A percentile compares a stretch with the other conserved stretches of the same genome.
phyloP scores from a whole-genome alignment of 2,329 filamentous ascomycete species.

The Phialophora macrospora region DNA sequence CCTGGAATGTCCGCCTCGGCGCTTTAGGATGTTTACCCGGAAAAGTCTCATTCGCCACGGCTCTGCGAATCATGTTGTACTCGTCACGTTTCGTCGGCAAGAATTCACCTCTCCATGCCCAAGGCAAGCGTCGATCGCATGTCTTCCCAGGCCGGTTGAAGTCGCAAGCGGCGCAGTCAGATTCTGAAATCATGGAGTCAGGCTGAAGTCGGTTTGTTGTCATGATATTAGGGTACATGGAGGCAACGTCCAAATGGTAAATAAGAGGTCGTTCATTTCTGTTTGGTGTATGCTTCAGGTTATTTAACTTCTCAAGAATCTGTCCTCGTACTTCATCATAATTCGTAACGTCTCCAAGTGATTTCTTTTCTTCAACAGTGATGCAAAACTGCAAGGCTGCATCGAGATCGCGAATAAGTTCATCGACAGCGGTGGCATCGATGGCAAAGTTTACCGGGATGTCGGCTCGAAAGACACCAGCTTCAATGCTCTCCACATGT shows the following conservation, averaged over 20 bases:
- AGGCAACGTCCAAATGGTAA: constrained; percentile 97
- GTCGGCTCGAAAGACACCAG: constrained; percentile 92
- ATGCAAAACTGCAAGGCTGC: constrained; percentile 87
- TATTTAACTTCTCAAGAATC: constrained; percentile 71
- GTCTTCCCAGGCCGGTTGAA: constrained; percentile 98
- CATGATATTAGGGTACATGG: constrained; percentile 99
- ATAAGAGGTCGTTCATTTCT: constrained; percentile 85
- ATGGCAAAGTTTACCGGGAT: constrained; percentile 93
- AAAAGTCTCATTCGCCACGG: constrained; percentile 89
- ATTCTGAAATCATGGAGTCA: constrained; percentile 98
- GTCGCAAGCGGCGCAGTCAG: constrained; percentile 94
- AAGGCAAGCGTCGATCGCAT: constrained; percentile 90
- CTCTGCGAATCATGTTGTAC: constrained; percentile 97
- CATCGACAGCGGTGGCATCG: constrained; percentile 87
- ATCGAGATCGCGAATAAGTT: constrained; percentile 84
- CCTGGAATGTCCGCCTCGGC: constrained; percentile 75
- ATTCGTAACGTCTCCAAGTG: constrained; percentile 76
- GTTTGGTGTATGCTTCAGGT: constrained; percentile 81
- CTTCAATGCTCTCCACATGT: constrained; percentile 98
- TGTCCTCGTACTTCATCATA: constrained; percentile 84
- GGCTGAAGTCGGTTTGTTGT: constrained; percentile 97
- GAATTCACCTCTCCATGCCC: constrained; percentile 98
- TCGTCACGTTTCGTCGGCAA: constrained; percentile 94
- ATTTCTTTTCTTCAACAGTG: constrained; percentile 81
- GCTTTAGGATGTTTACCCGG: constrained; percentile 76